Base-by-base conservation (phyloP, 345 rosid genomes). In the Arabis hirsuta region DNA sequence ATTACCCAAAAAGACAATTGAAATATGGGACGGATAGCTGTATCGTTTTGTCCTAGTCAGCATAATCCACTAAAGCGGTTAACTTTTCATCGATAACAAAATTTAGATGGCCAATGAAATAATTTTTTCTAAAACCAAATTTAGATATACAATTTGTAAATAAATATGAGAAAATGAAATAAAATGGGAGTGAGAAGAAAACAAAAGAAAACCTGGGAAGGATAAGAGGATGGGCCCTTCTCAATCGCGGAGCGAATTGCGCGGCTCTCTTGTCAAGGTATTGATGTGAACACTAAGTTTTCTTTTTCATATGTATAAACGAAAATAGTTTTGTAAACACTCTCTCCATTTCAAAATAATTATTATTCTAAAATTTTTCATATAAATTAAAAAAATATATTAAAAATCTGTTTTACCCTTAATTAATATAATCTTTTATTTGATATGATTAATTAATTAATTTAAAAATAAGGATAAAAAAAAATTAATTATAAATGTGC, bases 211-310 rank as follows among this genome's bases (percentile, higher is more conserved):
- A 74, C 78, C 62, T 74, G 78, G 67, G 78, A 74, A 74, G 55
- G 78, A 67, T 51, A 59, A 74, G 67, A 51, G 45, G 55, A 20
- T 50, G 73, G 78, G 48, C 31, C 73, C 78, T 38, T 74, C 67
- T 53, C 68, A 74, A 73, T 66, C 67, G 73, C 72, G 78, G 78
- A 73, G 78, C 78, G 55, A 73, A 73, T 66, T 73, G 78, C 78
- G 78, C 72, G 67, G 72, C 72, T 24, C 78, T 19, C 45, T 66
- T 73, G 73, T 66, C 78, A 58, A 73, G 2, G 77, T 65, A 26
- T 57, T 73, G 66, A 73, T 73, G 67, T 73, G 72, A 73, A 39
- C 78, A 73, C 36, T 16, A 12, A 44, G 8, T 43, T 14, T 34
- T 34, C 2, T 7, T 34, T 34, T 34, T 34, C 9, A 27, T 27